phyloP scores from a whole-genome alignment of 2,329 filamentous ascomycete species.

The Apiospora arundinis region DNA sequence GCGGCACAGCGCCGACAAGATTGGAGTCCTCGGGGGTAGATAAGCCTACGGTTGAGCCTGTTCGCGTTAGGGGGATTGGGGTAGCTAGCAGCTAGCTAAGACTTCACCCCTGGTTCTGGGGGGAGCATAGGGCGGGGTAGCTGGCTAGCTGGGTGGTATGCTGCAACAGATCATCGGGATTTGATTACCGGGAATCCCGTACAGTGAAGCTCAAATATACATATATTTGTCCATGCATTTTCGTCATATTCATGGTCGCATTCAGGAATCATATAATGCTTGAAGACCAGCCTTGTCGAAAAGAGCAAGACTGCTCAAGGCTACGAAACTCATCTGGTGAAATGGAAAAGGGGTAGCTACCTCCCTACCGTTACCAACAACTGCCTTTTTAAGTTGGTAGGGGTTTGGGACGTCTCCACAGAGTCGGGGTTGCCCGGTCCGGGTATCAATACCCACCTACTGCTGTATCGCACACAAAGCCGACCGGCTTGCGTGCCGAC shows the following conservation, averaged over 20 bases:
- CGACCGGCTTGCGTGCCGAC: neutral
- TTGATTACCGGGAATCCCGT: neutral
- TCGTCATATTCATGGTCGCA: neutral
- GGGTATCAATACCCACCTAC: neutral
- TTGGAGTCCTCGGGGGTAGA: neutral
- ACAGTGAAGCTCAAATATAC: neutral
- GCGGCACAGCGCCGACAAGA: conserved; percentile 4
- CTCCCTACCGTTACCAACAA: neutral
- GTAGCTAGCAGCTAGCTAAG: neutral
- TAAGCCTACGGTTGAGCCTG: neutral
- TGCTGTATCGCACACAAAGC: neutral
- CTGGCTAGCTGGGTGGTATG: neutral
- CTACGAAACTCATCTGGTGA: no score
- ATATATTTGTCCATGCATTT: neutral
- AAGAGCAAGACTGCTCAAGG: no score
- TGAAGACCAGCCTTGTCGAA: no score
- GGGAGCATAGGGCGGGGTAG: neutral
- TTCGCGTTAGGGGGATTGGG: neutral
- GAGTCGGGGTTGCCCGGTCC: conserved; percentile 8
- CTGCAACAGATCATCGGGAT: neutral
- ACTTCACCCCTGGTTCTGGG: neutral
- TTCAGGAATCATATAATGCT: no score
- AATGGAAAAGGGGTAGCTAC: no score
- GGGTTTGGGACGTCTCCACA: neutral
- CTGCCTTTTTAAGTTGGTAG: neutral